Evolutionary conservation across 2,329 filamentous ascomycete genomes (phyloP).

Genomic region (Colletotrichum viniferum): DNA sequence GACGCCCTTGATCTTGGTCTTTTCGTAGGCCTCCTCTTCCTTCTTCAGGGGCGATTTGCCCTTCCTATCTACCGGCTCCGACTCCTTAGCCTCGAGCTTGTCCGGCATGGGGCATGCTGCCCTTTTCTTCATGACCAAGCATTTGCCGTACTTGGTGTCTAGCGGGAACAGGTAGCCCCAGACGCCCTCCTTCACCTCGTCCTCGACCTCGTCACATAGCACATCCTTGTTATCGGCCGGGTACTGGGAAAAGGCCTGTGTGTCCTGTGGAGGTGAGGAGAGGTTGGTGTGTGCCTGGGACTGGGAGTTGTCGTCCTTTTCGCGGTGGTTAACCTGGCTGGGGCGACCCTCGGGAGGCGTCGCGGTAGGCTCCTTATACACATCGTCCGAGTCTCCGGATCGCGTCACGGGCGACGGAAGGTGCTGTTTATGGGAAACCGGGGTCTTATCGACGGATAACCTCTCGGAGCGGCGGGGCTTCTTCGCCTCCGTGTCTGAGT

Average conservation of each 20-base stretch:
- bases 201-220: conserved; percentile 81
- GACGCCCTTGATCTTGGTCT: conserved; percentile 63
- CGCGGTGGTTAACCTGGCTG: conserved; percentile 58
- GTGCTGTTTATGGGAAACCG: conserved; percentile 67
- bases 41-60: conserved; percentile 52
- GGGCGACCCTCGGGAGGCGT: conserved; percentile 69
- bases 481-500: conserved; percentile 72
- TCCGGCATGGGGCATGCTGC: conserved; percentile 69
- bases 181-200: conserved; percentile 83
- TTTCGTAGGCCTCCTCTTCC: conserved; percentile 66
- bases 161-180: conserved; percentile 95
- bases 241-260: conserved; percentile 72
- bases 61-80: conserved; percentile 41
- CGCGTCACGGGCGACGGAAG: conserved; percentile 84
- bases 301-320: conserved; percentile 53
- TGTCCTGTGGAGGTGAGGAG: conserved; percentile 69
- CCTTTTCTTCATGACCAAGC: conserved; percentile 74
- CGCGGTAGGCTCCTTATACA: conserved; percentile 71
- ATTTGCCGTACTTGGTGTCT: conserved; percentile 72
- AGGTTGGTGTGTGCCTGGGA: conserved; percentile 39
- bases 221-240: conserved; percentile 69
- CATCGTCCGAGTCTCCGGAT: conserved; percentile 46
- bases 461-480: conserved; percentile 83
- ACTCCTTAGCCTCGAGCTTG: conserved; percentile 41
- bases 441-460: conserved; percentile 63